A percentile compares a stretch with the other conserved stretches of the same genome.
Conservation (phyloP, 2,329 filamentous ascomycete species). For the Acarospora socialis region DNA sequence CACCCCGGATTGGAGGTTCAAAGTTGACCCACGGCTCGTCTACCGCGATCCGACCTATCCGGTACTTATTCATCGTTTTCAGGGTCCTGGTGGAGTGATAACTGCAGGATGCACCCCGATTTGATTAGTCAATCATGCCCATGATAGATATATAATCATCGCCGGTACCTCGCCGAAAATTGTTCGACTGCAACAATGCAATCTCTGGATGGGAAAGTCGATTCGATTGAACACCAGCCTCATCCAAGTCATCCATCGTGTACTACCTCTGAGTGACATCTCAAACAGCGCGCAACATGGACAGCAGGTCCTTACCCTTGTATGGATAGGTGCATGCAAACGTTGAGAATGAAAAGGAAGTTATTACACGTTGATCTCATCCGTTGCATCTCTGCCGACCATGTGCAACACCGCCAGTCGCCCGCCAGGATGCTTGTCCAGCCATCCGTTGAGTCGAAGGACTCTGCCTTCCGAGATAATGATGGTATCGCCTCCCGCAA, state of each 20-base stretch:
- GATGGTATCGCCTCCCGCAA: slow-evolving; percentile 41
- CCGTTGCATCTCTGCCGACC: slow-evolving; percentile 44
- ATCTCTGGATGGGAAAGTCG: no score
- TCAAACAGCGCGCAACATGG: no score
- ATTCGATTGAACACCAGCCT: no score
- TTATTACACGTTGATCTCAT: slow-evolving; percentile 44
- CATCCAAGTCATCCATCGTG: no score
- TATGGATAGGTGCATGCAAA: slow-evolving; percentile 3
- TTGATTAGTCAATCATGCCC: no score
- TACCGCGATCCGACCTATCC: slow-evolving; percentile 42
- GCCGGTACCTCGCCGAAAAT: no score
- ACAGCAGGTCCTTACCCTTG: no score
- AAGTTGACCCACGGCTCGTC: slow-evolving; percentile 45
- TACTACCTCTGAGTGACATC: no score
- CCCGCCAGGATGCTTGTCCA: slow-evolving; percentile 45
- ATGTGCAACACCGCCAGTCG: slow-evolving; percentile 46
- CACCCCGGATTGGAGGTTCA: slow-evolving; percentile 44
- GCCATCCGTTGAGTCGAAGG: slow-evolving; percentile 43
- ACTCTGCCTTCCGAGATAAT: slow-evolving; percentile 43
- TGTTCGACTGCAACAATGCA: no score
- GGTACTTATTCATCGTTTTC: slow-evolving; percentile 44
- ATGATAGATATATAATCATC: no score
- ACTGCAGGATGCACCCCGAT: slow-evolving; percentile 25
- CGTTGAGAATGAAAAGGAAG: slow-evolving; percentile 3
- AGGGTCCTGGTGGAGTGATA: slow-evolving; percentile 43